Base-by-base conservation (phyloP, 371 early-diverging fungal species). In the Syncephalastrum sp. region DNA sequence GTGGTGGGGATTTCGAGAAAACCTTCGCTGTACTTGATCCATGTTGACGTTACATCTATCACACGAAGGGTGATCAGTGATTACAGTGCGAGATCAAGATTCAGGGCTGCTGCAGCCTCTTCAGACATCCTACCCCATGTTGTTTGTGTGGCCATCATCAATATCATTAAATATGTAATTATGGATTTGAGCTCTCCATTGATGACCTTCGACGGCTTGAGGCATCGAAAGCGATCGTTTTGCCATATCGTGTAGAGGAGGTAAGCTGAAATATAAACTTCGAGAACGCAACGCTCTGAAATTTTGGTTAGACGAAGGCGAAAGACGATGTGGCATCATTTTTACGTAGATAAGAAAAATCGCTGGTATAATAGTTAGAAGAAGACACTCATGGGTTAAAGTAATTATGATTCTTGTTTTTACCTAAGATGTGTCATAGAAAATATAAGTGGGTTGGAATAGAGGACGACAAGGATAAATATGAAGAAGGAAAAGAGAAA, bases 161-260 rank as follows among this genome's bases (percentile, higher is more conserved):
- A 16, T 25, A 75, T 38, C 47, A 72, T 65, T 43, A 77, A 25
- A n/a, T 68, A 41, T 6, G 81, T 78, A 17, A 78, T 55, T 16
- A 79, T 56, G 47, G 76, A 69, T 64, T 70, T 75, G 24, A 82
- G 55, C 54, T 82, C 80, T 2, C 80, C 77, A 8, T 59, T n/a
- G 17, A 75, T 38, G 19, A 79, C 50, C 50, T 63, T 72, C 13
- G 68, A 67, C 12, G 68, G 70, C 21, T 56, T 62, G 29, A 79
- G 63, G 21, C 75, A 79, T 57, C 53, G 50, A 44, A 78, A 68
- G 43, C 59, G 55, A 53, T 78, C 75, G 46, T 67, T 73, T 5
- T 63, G 21, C 63, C 68, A 74, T 6, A 78, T 29, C 43, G 67
- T 61, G 33, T 70, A 67, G 2, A 69, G 15, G 17, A 78, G 53